Base-by-base conservation (phyloP, 306 rosid species). In the Cucurbita maxima region DNA sequence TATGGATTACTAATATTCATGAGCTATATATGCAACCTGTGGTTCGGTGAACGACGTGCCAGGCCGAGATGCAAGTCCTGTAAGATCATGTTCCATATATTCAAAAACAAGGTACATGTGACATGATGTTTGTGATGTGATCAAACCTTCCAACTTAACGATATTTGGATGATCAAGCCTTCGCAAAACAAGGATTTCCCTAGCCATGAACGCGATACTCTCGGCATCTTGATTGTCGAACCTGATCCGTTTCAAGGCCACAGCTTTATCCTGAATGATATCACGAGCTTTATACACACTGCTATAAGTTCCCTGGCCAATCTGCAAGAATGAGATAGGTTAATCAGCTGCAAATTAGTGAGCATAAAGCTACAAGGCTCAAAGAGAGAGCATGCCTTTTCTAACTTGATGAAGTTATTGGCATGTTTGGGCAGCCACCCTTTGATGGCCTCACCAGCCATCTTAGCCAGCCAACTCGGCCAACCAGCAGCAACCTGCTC, bases 401-500 rank as follows among this genome's bases (percentile, higher is more conserved):
- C 37, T 36, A 88, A 82, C 86, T 80, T 93, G 83, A 87, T 88
- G 75, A 88, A 93, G 69, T 84, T 83, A 57, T 78, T 87, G 4
- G 98, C 93, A 40, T 79, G 84, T 30, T 87, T 84, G 0, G 98
- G 98, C 76, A 82, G 69, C 98, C 98, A 93, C 55, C 90, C 98
- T 13, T 80, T 72, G 85, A 93, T 80, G 76, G 97, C 97, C 77
- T 93, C 98, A 40, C 87, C 82, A 0, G 98, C 98, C 52, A 82
- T 92, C 13, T 81, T 76, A 80, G 96, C 86, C n/a, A 93, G 91
- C 98, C 98, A 93, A 47, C 78, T 79, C 22, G 98, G 98, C 98
- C 98, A 93, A 75, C 98, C 98, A 3, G 97, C 98, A 6, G 93
- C 96, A 43, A 88, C 87, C 79, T 93, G 98, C 84, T 93, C 98